Percentiles rank a stretch among this genome's conserved stretches.
These are phyloP conservation scores for Arachis monticola DNA, from an alignment of 331 rosid species.

Conservation along the genomic window DNA sequence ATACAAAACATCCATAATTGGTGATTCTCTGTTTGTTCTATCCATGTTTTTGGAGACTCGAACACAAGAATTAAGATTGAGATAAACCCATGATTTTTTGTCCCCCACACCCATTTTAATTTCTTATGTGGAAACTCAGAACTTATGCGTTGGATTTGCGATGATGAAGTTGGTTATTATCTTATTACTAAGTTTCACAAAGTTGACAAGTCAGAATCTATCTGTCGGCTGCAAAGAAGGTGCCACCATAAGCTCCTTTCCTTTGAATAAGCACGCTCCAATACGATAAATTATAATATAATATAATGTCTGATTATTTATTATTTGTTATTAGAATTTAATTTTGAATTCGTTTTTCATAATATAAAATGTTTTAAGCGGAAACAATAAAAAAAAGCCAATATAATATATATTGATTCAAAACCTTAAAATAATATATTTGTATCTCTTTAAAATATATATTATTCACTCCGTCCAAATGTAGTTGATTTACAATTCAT, in stretches of 20 bases:
- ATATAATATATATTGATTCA: too few species aligned
- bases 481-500: too few species aligned
- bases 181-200: slow-evolving; percentile 15
- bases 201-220: slow-evolving; percentile 51
- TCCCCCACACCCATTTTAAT: slow-evolving; percentile 1
- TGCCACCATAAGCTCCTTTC: slow-evolving; percentile 44
- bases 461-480: too few species aligned
- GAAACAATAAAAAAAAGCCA: too few species aligned
- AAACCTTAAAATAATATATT: too few species aligned
- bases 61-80: slow-evolving; percentile 34
- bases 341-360: too few species aligned
- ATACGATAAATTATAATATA: slow-evolving; percentile 3
- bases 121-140: slow-evolving; percentile 15
- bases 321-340: not conserved
- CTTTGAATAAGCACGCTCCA: slow-evolving; percentile 40
- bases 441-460: too few species aligned
- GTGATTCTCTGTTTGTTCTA: slow-evolving; percentile 36
- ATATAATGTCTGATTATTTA: slow-evolving; percentile 30
- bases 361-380: too few species aligned
- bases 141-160: slow-evolving; percentile 41
- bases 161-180: slow-evolving; percentile 46
- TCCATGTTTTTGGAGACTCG: slow-evolving; percentile 16
- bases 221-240: slow-evolving; percentile 65
- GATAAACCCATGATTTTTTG: slow-evolving; percentile 44
- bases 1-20: slow-evolving; percentile 44